Evolutionary conservation across 2,329 filamentous ascomycete species (phyloP).

Genomic region (Fusarium oxysporum): DNA sequence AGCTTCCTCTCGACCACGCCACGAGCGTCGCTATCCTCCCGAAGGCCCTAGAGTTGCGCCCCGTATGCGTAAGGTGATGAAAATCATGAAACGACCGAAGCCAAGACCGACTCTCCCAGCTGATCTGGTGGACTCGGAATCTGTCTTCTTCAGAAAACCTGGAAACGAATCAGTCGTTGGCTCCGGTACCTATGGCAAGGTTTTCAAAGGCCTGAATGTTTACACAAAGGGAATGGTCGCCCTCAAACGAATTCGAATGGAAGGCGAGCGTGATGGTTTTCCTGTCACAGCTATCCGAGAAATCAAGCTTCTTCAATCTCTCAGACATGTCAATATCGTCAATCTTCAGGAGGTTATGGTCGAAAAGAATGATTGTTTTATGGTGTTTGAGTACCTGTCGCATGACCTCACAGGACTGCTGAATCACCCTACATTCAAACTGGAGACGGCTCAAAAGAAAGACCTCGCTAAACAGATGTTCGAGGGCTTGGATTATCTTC

Average conservation of each 20-base stretch:
- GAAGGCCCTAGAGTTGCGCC: conserved; percentile 55
- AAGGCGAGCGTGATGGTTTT: conserved; percentile 90
- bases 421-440: conserved; percentile 91
- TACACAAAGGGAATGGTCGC: conserved; percentile 87
- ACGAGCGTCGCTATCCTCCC: conserved; percentile 50
- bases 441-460: conserved; percentile 89
- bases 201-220: conserved; percentile 94
- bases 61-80: conserved; percentile 72
- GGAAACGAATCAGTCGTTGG: conserved; percentile 98
- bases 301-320: conserved; percentile 89
- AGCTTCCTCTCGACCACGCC: conserved; percentile 59
- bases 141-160: conserved; percentile 93
- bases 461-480: conserved; percentile 94
- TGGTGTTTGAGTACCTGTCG: conserved; percentile 98
- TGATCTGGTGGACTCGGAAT: conserved; percentile 83
- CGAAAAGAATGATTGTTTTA: conserved; percentile 97
- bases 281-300: conserved; percentile 91
- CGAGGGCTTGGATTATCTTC: conserved; percentile 91
- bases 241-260: conserved; percentile 92
- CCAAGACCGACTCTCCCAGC: conserved; percentile 75
- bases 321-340: conserved; percentile 86
- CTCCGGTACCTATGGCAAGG: conserved; percentile 94
- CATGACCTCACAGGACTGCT: conserved; percentile 95
- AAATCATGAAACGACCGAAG: conserved; percentile 77
- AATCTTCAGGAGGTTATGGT: conserved; percentile 94